phyloP scores from a whole-genome alignment of 2,329 filamentous ascomycete species.

The Fusarium siculi region DNA sequence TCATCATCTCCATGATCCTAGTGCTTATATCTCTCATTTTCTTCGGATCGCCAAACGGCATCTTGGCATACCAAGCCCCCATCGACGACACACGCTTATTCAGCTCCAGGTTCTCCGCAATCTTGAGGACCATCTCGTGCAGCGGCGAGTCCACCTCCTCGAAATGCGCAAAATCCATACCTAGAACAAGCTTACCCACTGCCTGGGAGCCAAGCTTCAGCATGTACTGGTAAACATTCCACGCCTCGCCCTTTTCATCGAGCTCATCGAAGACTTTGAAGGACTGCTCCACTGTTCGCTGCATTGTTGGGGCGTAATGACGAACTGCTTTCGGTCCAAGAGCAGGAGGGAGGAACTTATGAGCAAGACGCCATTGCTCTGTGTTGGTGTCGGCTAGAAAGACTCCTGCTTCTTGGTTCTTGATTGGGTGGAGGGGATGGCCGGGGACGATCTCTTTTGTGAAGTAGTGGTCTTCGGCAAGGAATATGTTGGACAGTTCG shows the following conservation, averaged over 20 bases:
- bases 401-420: constrained; percentile 53
- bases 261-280: constrained; percentile 64
- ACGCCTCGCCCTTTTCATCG: constrained; percentile 57
- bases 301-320: constrained; percentile 70
- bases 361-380: constrained; percentile 60
- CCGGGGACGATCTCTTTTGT: constrained; percentile 62
- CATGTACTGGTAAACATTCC: constrained; percentile 62
- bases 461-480: constrained; percentile 63
- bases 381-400: constrained; percentile 63
- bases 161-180: constrained; percentile 59
- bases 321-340: constrained; percentile 68
- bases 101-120: constrained; percentile 62
- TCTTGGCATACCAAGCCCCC: constrained; percentile 64
- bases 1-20: constrained; percentile 51
- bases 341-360: constrained; percentile 71
- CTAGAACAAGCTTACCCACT: constrained; percentile 57
- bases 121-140: constrained; percentile 61
- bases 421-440: constrained; percentile 59
- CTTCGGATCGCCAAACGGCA: constrained; percentile 68
- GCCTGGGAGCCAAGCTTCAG: constrained; percentile 59
- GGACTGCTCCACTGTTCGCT: constrained; percentile 60
- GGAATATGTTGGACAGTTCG: constrained; percentile 55
- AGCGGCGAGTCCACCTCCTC: constrained; percentile 55
- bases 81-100: constrained; percentile 68
- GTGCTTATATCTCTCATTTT: constrained; percentile 50